Evolutionary conservation across 805 yeast genomes (phyloP), one percentile per base, ranked within the genome.

Genomic region (Lachancea quebecensis): DNA sequence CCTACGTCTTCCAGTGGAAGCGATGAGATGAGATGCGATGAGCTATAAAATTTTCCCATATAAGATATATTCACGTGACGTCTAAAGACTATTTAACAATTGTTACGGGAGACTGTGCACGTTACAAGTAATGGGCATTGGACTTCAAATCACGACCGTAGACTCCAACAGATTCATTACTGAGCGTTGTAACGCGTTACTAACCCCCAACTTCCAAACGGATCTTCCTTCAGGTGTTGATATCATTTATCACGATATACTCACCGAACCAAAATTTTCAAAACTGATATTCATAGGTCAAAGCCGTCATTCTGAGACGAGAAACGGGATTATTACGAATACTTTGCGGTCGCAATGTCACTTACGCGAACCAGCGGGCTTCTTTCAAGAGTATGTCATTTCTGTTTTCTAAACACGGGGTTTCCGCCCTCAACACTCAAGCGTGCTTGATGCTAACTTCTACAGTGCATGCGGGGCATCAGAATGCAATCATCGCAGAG

Each of bases 401-500:
- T 18, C 33, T 30, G 21, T 12, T 16, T 39, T 21, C 25, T 21
- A 7, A 21, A 7, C 25, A 21, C 25, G 39, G 9, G 14, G 10
- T 36, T 36, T 21, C 14, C 15, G 14, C 7, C 5, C 21, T n/a
- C 15, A 10, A 17, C 12, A 16, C 21, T 4, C 16, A 16, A 35
- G 16, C n/a, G 18, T 35, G 5, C n/a, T 10, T 8, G 16, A 18
- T 41, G 35, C 44, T 41, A 41, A 41, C 44, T 5, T 36, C 21
- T 35, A 16, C 40, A 50, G 50, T 28, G 38, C 33, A 35, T 43
- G 7, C 44, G 41, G 16, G 39, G 32, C 33, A 44, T 47, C 29
- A 49, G 57, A 33, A 43, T 43, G 42, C 51, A 49, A 29, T 46
- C 55, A 6, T 42, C 50, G 21, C 39, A 35, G 10, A 16, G 34